A percentile compares a stretch with the other conserved stretches of the same genome.
Evolutionary conservation across 768 basidiomycete genomes (phyloP).

Genomic region (Russula ochroleuca): DNA sequence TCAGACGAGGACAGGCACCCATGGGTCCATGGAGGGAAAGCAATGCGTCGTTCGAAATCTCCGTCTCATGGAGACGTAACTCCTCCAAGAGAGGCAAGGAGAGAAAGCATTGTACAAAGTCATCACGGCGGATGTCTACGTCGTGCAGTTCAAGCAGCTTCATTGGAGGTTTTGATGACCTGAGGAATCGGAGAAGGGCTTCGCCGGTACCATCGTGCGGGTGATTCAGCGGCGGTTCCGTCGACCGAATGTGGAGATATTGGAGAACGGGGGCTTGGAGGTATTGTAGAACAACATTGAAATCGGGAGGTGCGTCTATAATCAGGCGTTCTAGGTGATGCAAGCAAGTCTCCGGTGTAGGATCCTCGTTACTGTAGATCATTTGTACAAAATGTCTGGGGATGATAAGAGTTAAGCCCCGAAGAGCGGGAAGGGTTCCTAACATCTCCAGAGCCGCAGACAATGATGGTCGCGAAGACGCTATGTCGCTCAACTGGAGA

Average conservation of each 20-base stretch:
- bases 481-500: slow-evolving; percentile 23
- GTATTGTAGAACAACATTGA: slow-evolving; percentile 33
- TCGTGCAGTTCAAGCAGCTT: slow-evolving; percentile 48
- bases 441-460: slow-evolving; percentile 33
- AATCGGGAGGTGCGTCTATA: slow-evolving; percentile 34
- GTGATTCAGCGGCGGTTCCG: slow-evolving; percentile 34
- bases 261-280: slow-evolving; percentile 38
- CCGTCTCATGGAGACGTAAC: slow-evolving; percentile 54
- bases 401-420: slow-evolving; percentile 41
- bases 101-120: slow-evolving; percentile 38
- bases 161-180: slow-evolving; percentile 32
- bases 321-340: slow-evolving; percentile 34
- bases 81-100: slow-evolving; percentile 42
- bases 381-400: slow-evolving; percentile 32
- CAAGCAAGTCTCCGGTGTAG: slow-evolving; percentile 27
- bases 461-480: slow-evolving; percentile 29
- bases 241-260: slow-evolving; percentile 42
- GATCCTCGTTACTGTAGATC: slow-evolving; percentile 27
- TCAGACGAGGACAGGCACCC: slow-evolving; percentile 46
- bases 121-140: slow-evolving; percentile 40
- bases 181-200: slow-evolving; percentile 34
- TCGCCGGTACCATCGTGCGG: slow-evolving; percentile 36
- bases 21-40: slow-evolving; percentile 37
- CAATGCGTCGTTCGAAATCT: slow-evolving; percentile 48
- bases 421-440: slow-evolving; percentile 40